These are phyloP conservation scores for Juglanconis oblonga DNA, from an alignment of 2,329 filamentous ascomycete species.

Conservation along the genomic window DNA sequence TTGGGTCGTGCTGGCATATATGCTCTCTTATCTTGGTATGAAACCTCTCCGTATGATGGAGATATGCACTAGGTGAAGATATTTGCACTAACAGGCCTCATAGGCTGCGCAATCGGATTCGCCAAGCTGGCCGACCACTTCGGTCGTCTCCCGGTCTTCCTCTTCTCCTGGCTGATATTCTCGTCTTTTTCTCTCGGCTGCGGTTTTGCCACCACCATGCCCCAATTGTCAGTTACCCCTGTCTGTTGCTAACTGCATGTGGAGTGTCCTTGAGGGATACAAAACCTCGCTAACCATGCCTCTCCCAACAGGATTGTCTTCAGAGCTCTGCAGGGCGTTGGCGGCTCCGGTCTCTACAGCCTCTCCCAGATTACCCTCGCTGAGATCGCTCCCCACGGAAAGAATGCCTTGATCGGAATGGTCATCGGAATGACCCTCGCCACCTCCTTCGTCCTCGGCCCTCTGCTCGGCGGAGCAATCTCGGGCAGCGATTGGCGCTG, in stretches of 20 bases:
- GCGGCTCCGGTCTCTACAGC: constrained; percentile 60
- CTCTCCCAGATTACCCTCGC: constrained; percentile 56
- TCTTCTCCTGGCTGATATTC: constrained; percentile 52
- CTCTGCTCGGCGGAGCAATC: constrained; percentile 55
- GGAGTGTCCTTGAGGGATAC: not conserved
- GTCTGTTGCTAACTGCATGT: not conserved
- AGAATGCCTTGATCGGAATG: constrained; percentile 52
- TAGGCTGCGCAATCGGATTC: constrained; percentile 55
- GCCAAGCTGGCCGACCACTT: constrained; percentile 60
- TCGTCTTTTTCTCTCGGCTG: constrained; percentile 55
- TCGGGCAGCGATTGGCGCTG: constrained; percentile 56
- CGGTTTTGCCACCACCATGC: constrained; percentile 48
- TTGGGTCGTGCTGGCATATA: constrained; percentile 55
- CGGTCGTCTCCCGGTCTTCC: constrained; percentile 49
- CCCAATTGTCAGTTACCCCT: constrained; percentile 41
- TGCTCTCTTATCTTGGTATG: constrained; percentile 55
- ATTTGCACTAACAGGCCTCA: not conserved
- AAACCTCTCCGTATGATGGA: not conserved
- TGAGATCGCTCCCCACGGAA: constrained; percentile 52
- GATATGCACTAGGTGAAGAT: too few relatives aligned
- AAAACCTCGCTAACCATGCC: constrained; percentile 11
- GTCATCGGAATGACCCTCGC: constrained; percentile 55
- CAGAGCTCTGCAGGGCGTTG: constrained; percentile 58
- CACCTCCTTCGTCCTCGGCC: constrained; percentile 56
- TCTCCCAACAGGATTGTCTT: constrained; percentile 48